Conservation (phyloP, 345 rosid species). For the Adansonia digitata region DNA sequence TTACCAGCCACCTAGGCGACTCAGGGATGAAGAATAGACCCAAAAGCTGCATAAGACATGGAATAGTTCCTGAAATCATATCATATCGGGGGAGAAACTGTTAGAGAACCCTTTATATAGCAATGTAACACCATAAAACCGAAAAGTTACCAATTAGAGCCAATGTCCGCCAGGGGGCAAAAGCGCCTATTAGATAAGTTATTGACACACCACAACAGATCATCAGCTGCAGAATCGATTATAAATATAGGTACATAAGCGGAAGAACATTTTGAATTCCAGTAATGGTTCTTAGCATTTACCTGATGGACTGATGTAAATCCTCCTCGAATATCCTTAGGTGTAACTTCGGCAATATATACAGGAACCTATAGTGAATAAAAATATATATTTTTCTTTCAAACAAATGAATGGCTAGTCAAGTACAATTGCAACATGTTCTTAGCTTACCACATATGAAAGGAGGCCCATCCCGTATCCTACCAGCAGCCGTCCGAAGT, state of each 20-base stretch:
- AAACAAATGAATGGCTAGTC: not conserved
- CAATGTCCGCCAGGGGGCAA: constrained; percentile 55
- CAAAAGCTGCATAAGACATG: constrained; percentile 32
- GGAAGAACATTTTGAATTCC: not conserved
- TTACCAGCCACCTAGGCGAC: constrained; percentile 70
- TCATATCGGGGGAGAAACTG: not conserved
- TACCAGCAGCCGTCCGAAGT: constrained; percentile 62
- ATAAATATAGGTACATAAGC: not conserved
- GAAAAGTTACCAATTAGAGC: constrained; percentile 54
- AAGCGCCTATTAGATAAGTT: constrained; percentile 65
- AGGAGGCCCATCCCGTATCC: constrained; percentile 71
- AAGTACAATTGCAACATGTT: not conserved
- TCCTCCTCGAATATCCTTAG: constrained; percentile 66
- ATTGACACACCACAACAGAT: constrained; percentile 63
- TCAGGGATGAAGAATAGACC: constrained; percentile 45
- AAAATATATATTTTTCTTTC: not conserved
- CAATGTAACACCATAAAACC: not conserved
- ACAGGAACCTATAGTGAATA: constrained; percentile 49
- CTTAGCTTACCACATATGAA: constrained; percentile 62
- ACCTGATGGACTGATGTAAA: constrained; percentile 69
- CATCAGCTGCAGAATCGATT: constrained; percentile 48
- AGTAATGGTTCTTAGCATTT: constrained; percentile 1
- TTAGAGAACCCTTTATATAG: constrained; percentile 4
- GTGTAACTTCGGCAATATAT: constrained; percentile 84
- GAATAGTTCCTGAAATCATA: constrained; percentile 29